Evolutionary conservation across 306 rosid genomes (phyloP), one percentile per base, ranked within the genome.

Genomic region (Trichosanthes truncata): DNA sequence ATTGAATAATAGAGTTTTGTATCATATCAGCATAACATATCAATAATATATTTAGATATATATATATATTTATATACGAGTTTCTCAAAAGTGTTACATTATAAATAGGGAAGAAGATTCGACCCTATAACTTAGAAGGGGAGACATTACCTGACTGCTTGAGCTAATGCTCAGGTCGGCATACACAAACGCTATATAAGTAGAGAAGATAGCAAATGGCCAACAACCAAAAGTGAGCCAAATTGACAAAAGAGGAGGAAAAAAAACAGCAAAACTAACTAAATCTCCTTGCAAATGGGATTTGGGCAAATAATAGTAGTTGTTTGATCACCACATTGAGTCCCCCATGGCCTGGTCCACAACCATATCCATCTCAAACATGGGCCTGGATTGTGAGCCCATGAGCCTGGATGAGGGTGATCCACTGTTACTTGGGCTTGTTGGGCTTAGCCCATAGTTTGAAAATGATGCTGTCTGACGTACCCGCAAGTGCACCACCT

Each of bases 401-500:
- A 88, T 67, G 55, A 81, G 74, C 83, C 82, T 87, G 2, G 96
- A 82, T 3, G 86, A 79, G n/a, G 97, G 97, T 0, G 92, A 88
- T 9, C 84, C 91, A 25, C 90, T 90, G 9, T 78, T 82, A 7
- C 87, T 84, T 78, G 94, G 97, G 82, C 96, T 92, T 1, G 78
- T 78, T 2, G 92, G 90, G 84, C 90, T 83, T 4, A 79, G 80
- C 73, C 91, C 89, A 35, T 76, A 79, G 78, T 71, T 83, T 18
- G 92, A 85, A 49, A 84, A 23, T 8, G 86, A 56, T 1, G 83
- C 80, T 1, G 86, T 75, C 62, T 93, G 96, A 49, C 89, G 74
- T 20, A 88, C 86, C 80, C 90, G 52, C 5, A 91, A 90, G 84
- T 93, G 97, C 26, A 90, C 96, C 66, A 91, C 98, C 82, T 93